These are phyloP conservation scores for Echeveria elegans DNA, from an alignment of 164 flowering plant species.

Conservation along the genomic window DNA sequence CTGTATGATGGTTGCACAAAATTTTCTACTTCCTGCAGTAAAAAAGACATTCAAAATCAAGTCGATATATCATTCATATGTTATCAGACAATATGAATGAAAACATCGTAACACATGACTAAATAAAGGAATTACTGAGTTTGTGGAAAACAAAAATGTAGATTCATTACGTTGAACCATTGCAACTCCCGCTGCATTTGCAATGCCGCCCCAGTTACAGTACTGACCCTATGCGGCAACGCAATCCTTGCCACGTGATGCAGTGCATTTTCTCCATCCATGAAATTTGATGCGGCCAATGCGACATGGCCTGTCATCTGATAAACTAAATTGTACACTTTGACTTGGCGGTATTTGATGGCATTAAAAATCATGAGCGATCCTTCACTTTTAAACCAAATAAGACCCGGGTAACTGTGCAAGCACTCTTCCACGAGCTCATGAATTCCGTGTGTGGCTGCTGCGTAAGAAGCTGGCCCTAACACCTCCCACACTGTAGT, in stretches of 20 bases:
- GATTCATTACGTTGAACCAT: conserved; percentile 13
- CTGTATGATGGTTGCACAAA: background rate
- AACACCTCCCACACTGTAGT: background rate
- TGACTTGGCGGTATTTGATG: background rate
- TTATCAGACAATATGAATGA: background rate
- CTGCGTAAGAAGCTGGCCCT: background rate
- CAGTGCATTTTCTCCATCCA: background rate
- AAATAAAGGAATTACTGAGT: no score
- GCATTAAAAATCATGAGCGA: background rate
- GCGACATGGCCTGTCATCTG: background rate
- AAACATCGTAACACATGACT: no score
- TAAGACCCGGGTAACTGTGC: background rate
- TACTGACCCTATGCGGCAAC: background rate
- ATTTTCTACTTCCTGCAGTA: conserved; percentile 12
- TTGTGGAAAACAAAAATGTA: no score
- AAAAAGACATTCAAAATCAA: background rate
- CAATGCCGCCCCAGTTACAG: conserved; percentile 13
- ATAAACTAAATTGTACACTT: background rate
- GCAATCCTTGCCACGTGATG: conserved; percentile 6
- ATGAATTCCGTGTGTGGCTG: background rate
- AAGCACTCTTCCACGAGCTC: background rate
- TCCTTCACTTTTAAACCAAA: background rate
- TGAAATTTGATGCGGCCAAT: background rate
- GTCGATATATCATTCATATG: background rate
- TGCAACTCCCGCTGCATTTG: conserved; percentile 14